phyloP scores from a whole-genome alignment of 177 flowering plant species.

The Vitis hybrid region DNA sequence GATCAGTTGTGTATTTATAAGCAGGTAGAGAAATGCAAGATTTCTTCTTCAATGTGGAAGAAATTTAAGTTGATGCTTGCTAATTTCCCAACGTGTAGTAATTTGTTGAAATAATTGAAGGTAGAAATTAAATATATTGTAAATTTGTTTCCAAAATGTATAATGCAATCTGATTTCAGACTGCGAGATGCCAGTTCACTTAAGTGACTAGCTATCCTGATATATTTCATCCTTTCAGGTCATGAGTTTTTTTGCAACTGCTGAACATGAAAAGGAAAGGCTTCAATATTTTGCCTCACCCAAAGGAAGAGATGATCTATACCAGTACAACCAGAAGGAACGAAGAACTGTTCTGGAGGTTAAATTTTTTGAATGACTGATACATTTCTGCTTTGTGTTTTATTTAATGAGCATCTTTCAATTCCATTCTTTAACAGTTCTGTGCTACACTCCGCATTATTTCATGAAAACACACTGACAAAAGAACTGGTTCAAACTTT shows the following conservation, averaged over 20 bases:
- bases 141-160: neutral
- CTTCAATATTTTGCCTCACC: slow-evolving; percentile 93
- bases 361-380: slow-evolving; percentile 3
- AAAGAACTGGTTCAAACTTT: neutral
- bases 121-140: neutral
- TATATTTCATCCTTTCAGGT: slow-evolving; percentile 44
- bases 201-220: neutral
- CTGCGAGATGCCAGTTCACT: neutral
- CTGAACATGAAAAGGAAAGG: slow-evolving; percentile 91
- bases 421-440: neutral
- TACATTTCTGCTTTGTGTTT: slow-evolving; percentile 1
- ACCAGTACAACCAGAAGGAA: slow-evolving; percentile 91
- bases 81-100: neutral
- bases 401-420: slow-evolving; percentile 2
- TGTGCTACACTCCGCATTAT: neutral
- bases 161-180: neutral
- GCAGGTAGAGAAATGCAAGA: neutral
- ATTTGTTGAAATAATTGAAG: too few species aligned
- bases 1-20: neutral
- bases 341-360: slow-evolving; percentile 95
- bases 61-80: neutral
- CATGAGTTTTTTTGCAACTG: slow-evolving; percentile 83
- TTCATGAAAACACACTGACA: neutral
- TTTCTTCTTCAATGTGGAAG: neutral
- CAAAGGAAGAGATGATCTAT: slow-evolving; percentile 95